Conservation (phyloP, 495 filamentous ascomycete genomes). For the Astrocystis sublimbata region DNA sequence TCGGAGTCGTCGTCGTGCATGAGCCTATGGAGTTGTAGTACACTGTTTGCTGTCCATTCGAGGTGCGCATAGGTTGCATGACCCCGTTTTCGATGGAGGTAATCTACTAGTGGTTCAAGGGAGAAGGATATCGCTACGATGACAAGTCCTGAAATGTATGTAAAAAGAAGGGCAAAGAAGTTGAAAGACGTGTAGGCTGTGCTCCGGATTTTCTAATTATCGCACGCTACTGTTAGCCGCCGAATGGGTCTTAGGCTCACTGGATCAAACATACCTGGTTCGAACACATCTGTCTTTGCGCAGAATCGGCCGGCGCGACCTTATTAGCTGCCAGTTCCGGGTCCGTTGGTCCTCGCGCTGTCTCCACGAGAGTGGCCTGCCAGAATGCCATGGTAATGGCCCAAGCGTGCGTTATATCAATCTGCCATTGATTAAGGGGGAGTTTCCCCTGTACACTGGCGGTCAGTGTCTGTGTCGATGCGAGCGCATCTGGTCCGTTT, state of each 20-base stretch:
- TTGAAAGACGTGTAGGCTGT: constrained; percentile 21
- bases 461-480: background rate
- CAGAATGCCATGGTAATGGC: background rate
- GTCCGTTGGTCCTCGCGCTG: background rate
- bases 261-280: background rate
- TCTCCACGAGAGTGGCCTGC: constrained; percentile 5
- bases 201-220: constrained; percentile 23
- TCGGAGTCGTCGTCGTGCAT: constrained; percentile 14
- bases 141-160: constrained; percentile 13
- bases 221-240: background rate
- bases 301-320: background rate
- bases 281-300: constrained; percentile 8
- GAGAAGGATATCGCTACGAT: constrained; percentile 16
- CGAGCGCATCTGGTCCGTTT: background rate
- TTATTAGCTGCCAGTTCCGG: background rate
- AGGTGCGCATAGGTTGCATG: constrained; percentile 4
- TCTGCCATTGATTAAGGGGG: constrained; percentile 15
- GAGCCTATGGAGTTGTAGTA: constrained; percentile 25
- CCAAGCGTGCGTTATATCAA: constrained; percentile 15
- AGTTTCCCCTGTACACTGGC: background rate
- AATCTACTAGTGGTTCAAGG: constrained; percentile 16
- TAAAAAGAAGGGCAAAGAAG: constrained; percentile 20
- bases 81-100: background rate
- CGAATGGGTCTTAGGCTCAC: background rate
- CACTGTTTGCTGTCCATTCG: constrained; percentile 22